Base-by-base conservation (phyloP, 352 stramenopile species). In the Globisporangium iwayamae region DNA sequence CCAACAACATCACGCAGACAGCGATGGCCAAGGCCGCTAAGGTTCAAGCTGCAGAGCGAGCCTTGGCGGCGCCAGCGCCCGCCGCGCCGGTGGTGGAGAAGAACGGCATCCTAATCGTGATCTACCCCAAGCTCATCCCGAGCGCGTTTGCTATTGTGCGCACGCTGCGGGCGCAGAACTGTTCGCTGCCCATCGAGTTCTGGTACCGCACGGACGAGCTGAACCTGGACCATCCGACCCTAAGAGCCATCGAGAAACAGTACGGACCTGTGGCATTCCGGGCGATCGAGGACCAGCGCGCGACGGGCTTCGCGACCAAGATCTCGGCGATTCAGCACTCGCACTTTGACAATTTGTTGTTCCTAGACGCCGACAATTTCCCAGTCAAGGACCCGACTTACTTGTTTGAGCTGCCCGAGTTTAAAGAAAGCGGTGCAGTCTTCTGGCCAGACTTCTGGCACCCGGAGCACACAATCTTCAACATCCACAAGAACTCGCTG, bases 391-490 rank as follows among this genome's bases (percentile, higher is more conserved):
- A 92, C 62, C 81, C 81, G 55, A 85, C 72, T 2, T 92, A 77
- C 64, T 63, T 92, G 4, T 92, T 92, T 53, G 62, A 76, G 2
- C 66, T 69, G 34, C 68, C 65, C 1, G 64, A 89, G 67, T 90
- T 79, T 41, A 54, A 36, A 4, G 41, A 69, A 10, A 58, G 62
- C 5, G 83, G 81, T 18, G 74, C 83, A 36, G 41, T 92, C 16
- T 90, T 90, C 65, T 92, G 81, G 81, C 82, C 82, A 6, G 82
- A 91, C 46, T 89, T 89, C 55, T 91, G 78, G 78, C 80, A 89
- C 59, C 83, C 83, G 4, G 60, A 75, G 30, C 73, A 84, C 56
- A 89, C 79, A 32, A 85, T 87, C 45, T 90, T 88, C 64, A 84
- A 85, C 41, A 75, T 90, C 56, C 78, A 87, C 65, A 46, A 54